Evolutionary conservation across 1,139 yeast genomes (phyloP), one percentile per base, ranked within the genome.

Genomic region (Arxiozyma bovina): DNA sequence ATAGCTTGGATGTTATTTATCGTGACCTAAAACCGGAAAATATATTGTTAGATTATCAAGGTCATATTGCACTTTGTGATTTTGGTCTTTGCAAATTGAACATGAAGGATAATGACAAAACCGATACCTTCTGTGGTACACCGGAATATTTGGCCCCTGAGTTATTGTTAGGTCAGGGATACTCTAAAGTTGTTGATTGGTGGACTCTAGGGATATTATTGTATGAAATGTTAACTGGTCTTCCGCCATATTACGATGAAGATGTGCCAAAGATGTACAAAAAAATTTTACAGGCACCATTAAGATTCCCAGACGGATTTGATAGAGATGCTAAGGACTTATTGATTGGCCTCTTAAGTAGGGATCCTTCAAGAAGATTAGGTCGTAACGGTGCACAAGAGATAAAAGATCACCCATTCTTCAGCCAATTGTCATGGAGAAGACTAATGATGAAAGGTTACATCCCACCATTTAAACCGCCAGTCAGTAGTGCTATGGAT

Each of bases 71-170:
- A 1, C 75, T 93, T 58, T 93, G 99, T 74, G 99, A 93, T 74
- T 93, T 93, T 70, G 99, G 99, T 4, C 77, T 93, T 53, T 93
- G 98, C 74, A 93, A 93, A 72, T 79, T 93, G 63, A 89, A 93
- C 74, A 93, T 93, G 98, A 82, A 83, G 60, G 82, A 83, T 65
- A 82, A 85, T 58, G 95, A 87, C 64, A 88, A 88, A 70, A 93
- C 99, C 2, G 87, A 85, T 65, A 93, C 99, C 0, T 91, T 91
- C 67, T 91, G 98, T 73, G 98, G 98, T 50, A 91, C 98, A 0
- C 97, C 97, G 0, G 97, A 91, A 70, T 93, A 93, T 71, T 76
- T 93, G 61, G 98, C 98, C 0, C 99, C 99, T 0, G 99, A 93
- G 70, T 79, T 93, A 56, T 74, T 93, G 55, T 76, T 91, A 60